phyloP scores from a whole-genome alignment of 768 basidiomycete species.

The Neoboletus brunneissimus region DNA sequence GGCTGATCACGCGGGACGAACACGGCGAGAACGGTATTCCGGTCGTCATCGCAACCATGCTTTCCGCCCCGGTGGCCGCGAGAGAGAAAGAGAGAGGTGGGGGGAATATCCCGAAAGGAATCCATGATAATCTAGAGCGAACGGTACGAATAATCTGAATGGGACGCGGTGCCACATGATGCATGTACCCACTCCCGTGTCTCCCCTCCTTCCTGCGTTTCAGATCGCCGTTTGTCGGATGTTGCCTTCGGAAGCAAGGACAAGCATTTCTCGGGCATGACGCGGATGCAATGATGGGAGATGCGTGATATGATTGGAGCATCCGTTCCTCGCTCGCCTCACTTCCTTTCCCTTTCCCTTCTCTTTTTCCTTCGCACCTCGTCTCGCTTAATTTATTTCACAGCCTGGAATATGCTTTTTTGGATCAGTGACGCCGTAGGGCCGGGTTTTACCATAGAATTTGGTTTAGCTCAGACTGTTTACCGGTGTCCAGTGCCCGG shows the following conservation, averaged over 20 bases:
- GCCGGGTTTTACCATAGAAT: neutral
- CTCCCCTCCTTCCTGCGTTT: slow-evolving; percentile 1
- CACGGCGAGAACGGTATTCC: slow-evolving; percentile 18
- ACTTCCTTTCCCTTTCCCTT: neutral
- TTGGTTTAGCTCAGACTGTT: neutral
- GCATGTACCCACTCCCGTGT: neutral
- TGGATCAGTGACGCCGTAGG: neutral
- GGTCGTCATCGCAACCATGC: slow-evolving; percentile 31
- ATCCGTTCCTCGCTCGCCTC: neutral
- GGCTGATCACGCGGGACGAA: slow-evolving; percentile 35
- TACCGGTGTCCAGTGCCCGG: slow-evolving; percentile 3
- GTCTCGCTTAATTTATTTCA: neutral
- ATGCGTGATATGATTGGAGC: neutral
- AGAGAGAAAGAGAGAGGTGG: neutral
- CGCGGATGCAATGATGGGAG: neutral
- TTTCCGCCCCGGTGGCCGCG: slow-evolving; percentile 10
- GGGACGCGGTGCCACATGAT: neutral
- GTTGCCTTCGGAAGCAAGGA: neutral
- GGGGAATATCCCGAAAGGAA: neutral
- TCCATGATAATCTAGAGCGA: neutral
- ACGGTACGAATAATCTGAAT: neutral
- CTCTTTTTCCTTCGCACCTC: neutral
- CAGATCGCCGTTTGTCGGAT: slow-evolving; percentile 7
- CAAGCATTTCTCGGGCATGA: neutral
- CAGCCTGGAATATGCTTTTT: neutral